Conservation (phyloP, 768 basidiomycete genomes). For the Boletus rufocinnamomeus region DNA sequence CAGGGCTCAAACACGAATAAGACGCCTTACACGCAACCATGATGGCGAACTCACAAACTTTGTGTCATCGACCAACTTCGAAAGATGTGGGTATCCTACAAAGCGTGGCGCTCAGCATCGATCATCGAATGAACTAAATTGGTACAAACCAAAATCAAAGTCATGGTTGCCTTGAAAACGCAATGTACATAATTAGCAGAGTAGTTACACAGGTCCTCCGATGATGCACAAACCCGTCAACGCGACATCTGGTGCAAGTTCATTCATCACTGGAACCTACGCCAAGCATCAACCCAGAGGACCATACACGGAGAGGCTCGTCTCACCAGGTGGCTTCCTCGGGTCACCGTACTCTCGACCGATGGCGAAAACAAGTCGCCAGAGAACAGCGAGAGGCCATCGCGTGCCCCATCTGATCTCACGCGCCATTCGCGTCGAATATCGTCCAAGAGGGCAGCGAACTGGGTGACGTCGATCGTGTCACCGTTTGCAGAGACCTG, state of each 20-base stretch:
- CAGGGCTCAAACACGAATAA: constrained; percentile 59
- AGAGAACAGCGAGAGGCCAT: constrained; percentile 83
- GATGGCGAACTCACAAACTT: constrained; percentile 58
- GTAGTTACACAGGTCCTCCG: background rate
- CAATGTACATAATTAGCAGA: constrained; percentile 10
- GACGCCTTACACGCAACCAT: background rate
- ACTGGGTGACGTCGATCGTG: constrained; percentile 87
- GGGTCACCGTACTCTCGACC: constrained; percentile 82
- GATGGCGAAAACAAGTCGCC: constrained; percentile 90
- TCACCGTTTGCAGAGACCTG: constrained; percentile 55
- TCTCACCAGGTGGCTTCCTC: constrained; percentile 88
- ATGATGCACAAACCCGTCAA: constrained; percentile 62
- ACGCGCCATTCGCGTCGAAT: constrained; percentile 60
- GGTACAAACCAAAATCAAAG: constrained; percentile 74
- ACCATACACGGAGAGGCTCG: background rate
- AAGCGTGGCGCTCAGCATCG: background rate
- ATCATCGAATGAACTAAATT: background rate
- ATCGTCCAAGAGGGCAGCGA: constrained; percentile 67
- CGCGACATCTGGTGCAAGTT: constrained; percentile 75
- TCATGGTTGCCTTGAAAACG: constrained; percentile 77
- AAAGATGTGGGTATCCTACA: constrained; percentile 62
- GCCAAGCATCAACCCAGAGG: background rate
- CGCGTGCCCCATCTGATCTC: constrained; percentile 49
- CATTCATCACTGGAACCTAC: constrained; percentile 85
- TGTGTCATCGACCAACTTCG: constrained; percentile 68